phyloP scores from a whole-genome alignment of 352 stramenopile species.

The Plasmopara viticola region DNA sequence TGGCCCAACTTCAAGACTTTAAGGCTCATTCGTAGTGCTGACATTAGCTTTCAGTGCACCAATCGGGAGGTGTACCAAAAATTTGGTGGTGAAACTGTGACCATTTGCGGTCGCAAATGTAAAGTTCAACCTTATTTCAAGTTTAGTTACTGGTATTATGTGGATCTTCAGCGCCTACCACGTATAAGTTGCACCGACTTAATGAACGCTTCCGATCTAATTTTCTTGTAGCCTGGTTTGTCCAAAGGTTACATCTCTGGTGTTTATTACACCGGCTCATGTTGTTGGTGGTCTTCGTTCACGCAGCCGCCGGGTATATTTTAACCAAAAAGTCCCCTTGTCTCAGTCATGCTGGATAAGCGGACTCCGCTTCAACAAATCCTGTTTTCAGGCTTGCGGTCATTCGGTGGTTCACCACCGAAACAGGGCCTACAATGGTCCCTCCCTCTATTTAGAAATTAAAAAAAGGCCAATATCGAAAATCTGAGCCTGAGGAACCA shows the following conservation, averaged over 20 bases:
- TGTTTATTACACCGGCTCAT: not conserved
- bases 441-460: not conserved
- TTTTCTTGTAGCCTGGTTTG: slow-evolving; percentile 1
- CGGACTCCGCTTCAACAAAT: too few species aligned
- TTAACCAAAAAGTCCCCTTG: too few species aligned
- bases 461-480: not conserved
- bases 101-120: not conserved
- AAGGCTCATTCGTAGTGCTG: too few species aligned
- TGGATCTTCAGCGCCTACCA: slow-evolving; percentile 1
- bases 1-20: too few species aligned
- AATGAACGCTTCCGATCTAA: not conserved
- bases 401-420: not conserved
- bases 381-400: not conserved
- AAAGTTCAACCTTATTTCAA: not conserved
- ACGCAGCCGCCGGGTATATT: too few species aligned
- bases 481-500: not conserved
- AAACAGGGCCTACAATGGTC: not conserved
- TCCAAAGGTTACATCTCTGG: not conserved
- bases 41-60: too few species aligned
- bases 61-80: too few species aligned
- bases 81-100: too few species aligned
- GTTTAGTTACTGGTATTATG: not conserved
- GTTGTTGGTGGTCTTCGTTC: not conserved
- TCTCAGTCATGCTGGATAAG: not conserved
- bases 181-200: too few species aligned